These are phyloP conservation scores for Nakazawaea ernobii DNA, from an alignment of 805 yeast species.

Conservation along the genomic window DNA sequence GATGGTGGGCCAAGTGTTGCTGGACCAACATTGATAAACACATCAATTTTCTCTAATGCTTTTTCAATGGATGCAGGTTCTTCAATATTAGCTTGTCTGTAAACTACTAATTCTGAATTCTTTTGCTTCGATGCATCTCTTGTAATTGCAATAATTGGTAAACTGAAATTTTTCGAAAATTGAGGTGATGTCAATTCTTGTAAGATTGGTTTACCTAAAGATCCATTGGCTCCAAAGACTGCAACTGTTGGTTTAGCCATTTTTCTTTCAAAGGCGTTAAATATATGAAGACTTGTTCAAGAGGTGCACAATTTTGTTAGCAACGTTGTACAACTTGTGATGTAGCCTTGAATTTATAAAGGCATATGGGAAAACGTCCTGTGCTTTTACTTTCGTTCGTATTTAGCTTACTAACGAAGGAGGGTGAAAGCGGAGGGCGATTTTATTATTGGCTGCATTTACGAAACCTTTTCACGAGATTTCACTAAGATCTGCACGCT, in stretches of 20 bases:
- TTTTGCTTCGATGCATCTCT: constrained; percentile 31
- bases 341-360: no score
- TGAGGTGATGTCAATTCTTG: constrained; percentile 37
- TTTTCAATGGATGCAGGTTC: constrained; percentile 25
- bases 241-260: constrained; percentile 35
- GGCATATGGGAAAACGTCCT: no score
- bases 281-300: no score
- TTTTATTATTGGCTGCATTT: no score
- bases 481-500: no score
- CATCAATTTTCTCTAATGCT: constrained; percentile 43
- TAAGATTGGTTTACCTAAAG: constrained; percentile 42
- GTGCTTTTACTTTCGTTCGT: no score
- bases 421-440: no score
- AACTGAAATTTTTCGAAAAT: constrained; percentile 34
- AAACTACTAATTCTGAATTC: constrained; percentile 31
- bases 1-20: constrained; percentile 10
- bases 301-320: no score
- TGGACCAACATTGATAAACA: constrained; percentile 40
- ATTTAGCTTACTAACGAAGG: no score
- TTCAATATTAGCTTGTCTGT: constrained; percentile 28
- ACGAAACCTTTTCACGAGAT: no score
- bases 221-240: constrained; percentile 47
- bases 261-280: neutral
- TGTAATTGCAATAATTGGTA: constrained; percentile 49
- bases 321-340: no score